Conservation (phyloP, 1,284 basidiomycete species). For the Cystobasidiaceae sp. region DNA sequence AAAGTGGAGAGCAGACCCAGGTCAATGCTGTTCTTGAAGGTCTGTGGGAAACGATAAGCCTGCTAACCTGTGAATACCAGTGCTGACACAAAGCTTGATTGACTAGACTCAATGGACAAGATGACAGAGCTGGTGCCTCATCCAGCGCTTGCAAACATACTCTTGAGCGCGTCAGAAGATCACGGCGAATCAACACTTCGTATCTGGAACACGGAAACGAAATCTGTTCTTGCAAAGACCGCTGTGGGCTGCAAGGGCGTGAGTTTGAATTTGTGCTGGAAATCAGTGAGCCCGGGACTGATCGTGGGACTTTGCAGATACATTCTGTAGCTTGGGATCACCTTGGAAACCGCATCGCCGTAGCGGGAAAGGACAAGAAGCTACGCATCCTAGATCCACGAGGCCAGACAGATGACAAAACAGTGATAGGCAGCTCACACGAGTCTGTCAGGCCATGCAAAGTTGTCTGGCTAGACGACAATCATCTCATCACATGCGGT, state of each 20-base stretch:
- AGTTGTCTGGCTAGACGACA: constrained; percentile 48
- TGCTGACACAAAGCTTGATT: too few species aligned
- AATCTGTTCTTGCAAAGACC: constrained; percentile 27
- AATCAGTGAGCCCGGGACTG: not conserved
- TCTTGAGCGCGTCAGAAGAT: constrained; percentile 49
- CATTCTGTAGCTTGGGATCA: constrained; percentile 48
- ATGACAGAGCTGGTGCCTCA: constrained; percentile 48
- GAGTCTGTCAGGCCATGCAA: constrained; percentile 49
- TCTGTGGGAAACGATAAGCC: too few species aligned
- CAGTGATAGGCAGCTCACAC: constrained; percentile 44
- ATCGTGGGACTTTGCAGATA: constrained; percentile 33
- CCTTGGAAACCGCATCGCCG: constrained; percentile 46
- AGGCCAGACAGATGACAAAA: constrained; percentile 2
- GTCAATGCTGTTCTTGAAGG: not conserved
- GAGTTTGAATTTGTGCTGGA: constrained; percentile 22
- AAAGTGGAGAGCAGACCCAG: constrained; percentile 30
- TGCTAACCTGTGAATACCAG: constrained; percentile 44
- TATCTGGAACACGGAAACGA: constrained; percentile 45
- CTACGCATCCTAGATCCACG: constrained; percentile 49
- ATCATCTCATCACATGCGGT: constrained; percentile 48
- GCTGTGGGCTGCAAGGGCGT: constrained; percentile 38
- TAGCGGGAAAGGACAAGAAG: constrained; percentile 49
- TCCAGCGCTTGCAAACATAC: constrained; percentile 47
- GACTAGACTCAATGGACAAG: constrained; percentile 45
- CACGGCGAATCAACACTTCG: constrained; percentile 44